These are phyloP conservation scores for Ustilago tritici DNA, from an alignment of 1,284 basidiomycete species.

Conservation along the genomic window DNA sequence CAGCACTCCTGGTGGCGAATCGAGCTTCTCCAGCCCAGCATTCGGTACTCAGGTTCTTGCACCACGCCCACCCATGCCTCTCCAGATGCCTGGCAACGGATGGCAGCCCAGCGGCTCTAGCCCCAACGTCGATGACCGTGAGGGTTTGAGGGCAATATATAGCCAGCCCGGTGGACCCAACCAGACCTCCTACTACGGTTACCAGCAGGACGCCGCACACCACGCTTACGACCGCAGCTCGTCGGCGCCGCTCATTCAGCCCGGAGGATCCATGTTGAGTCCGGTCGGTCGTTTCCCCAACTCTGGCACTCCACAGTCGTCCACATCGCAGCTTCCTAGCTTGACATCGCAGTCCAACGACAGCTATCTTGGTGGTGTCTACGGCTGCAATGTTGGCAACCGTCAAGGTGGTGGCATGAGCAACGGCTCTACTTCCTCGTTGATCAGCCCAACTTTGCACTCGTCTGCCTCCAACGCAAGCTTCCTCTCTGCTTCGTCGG, in stretches of 20 bases:
- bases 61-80: constrained; percentile 43
- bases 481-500: constrained; percentile 40
- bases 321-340: constrained; percentile 44
- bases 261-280: constrained; percentile 38
- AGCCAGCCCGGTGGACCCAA: constrained; percentile 20
- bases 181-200: constrained; percentile 37
- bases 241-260: constrained; percentile 38
- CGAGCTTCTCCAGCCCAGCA: constrained; percentile 44
- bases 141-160: constrained; percentile 34
- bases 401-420: constrained; percentile 17
- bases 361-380: constrained; percentile 41
- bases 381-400: constrained; percentile 16
- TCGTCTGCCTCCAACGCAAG: constrained; percentile 29
- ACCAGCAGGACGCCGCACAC: constrained; percentile 42
- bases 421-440: constrained; percentile 26
- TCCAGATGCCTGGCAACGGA: constrained; percentile 36
- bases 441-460: constrained; percentile 49
- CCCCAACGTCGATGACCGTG: constrained; percentile 41
- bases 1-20: constrained; percentile 38
- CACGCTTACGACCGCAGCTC: constrained; percentile 47
- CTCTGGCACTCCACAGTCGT: constrained; percentile 31
- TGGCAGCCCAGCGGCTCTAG: constrained; percentile 35
- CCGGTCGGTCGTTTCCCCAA: constrained; percentile 38
- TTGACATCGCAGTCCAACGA: constrained; percentile 21
- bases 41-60: constrained; percentile 34